Evolutionary conservation across 352 stramenopile species (phyloP).

Genomic region (Pythium dissimile): DNA sequence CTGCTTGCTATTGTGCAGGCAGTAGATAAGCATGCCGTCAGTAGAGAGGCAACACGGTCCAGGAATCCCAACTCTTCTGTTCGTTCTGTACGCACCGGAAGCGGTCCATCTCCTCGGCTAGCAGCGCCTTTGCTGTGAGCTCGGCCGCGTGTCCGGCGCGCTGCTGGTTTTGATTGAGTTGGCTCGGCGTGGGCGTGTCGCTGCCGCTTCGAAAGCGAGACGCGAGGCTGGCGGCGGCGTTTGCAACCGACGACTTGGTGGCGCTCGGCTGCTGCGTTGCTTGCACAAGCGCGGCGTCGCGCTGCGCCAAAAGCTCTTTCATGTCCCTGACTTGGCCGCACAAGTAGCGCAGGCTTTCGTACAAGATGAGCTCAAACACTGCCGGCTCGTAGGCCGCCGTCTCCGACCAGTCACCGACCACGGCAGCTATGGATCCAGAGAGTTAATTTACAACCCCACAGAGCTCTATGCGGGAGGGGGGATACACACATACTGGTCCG

Average conservation of each 20-base stretch:
- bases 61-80: not conserved
- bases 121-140: conserved; percentile 52
- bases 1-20: conserved; percentile 17
- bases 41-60: not conserved
- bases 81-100: conserved; percentile 30
- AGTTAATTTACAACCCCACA: not conserved
- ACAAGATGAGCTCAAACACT: conserved; percentile 66
- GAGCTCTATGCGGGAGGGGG: not conserved
- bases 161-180: conserved; percentile 36
- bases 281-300: conserved; percentile 34
- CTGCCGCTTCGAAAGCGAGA: conserved; percentile 37
- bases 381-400: conserved; percentile 41
- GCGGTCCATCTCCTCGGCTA: conserved; percentile 59
- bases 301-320: conserved; percentile 52
- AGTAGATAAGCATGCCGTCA: not conserved
- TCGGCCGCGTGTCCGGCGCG: conserved; percentile 36
- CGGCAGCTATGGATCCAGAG: conserved; percentile 22
- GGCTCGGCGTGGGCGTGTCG: conserved; percentile 20
- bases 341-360: conserved; percentile 68
- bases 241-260: conserved; percentile 22
- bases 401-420: conserved; percentile 45
- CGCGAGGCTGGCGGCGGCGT: conserved; percentile 37
- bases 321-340: conserved; percentile 49
- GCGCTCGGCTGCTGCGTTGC: not conserved
- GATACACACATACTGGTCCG: conserved; percentile 37